Base-by-base conservation (phyloP, 192 early-diverging fungal species). In the Backusella liffmaniae region DNA sequence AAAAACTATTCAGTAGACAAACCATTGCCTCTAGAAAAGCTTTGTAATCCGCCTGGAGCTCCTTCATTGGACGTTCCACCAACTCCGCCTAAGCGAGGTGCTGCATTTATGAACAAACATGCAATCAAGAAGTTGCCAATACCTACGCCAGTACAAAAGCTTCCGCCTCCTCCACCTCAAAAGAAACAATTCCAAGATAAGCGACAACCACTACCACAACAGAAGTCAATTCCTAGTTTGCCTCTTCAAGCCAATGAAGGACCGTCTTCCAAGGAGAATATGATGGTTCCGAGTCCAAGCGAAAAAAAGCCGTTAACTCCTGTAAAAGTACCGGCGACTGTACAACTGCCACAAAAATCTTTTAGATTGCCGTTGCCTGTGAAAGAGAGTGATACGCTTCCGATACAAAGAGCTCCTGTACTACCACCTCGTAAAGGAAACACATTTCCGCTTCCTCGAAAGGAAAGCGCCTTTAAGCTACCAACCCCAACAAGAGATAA, bases 401-500 rank as follows among this genome's bases (percentile, higher is more conserved):
- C 56, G 56, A 62, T 29, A 29, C 56, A 49, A 49, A 49, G n/a
- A n/a, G 46, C 56, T 62, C 56, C 23, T 62, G 56, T 62, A 62
- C 56, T n/a, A 62, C 56, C 56, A 62, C 56, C 56, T 12, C 56
- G 23, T 13, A 62, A 29, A 62, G 56, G 56, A 62, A 62, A 62
- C 56, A 62, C 56, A 62, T 62, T 62, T 62, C 56, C 56, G 23
- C 56, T 62, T 62, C 56, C 56, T 62, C 21, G 56, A 29, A 62
- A 62, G 56, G 56, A 62, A 62, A 62, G 29, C 8, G 21, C 56
- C 7, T 62, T 62, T 29, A 62, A 62, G 10, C 26, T 62, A 29
- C 56, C 56, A 62, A 62, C 56, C 56, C 21, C 56, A 62, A 62
- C 56, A 62, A 62, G 56, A 62, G 56, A 62, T 62, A 62, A 62